Evolutionary conservation across 768 basidiomycete genomes (phyloP).

Genomic region (Gyrodon lividus): DNA sequence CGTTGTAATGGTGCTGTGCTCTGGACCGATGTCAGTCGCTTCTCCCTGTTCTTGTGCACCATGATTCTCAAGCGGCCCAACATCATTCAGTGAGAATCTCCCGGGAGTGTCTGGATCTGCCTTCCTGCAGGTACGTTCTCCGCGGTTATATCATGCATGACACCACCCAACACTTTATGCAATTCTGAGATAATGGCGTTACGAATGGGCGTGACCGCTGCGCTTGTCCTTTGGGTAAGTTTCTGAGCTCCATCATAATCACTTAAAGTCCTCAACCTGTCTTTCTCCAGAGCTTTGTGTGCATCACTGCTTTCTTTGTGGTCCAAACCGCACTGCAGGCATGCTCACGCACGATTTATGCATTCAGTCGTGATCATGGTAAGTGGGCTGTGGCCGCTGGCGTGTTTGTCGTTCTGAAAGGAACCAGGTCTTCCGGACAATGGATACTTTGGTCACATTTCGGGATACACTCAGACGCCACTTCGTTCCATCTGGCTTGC

Average conservation of each 20-base stretch:
- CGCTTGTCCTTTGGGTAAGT: conserved; percentile 74
- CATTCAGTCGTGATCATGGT: conserved; percentile 82
- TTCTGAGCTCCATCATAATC: not conserved
- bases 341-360: conserved; percentile 77
- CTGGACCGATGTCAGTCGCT: conserved; percentile 62
- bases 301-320: conserved; percentile 86
- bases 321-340: conserved; percentile 81
- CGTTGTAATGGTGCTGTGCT: conserved; percentile 83
- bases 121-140: conserved; percentile 55
- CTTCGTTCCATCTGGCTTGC: conserved; percentile 75
- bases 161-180: conserved; percentile 1
- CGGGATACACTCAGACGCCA: conserved; percentile 64
- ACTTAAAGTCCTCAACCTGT: not conserved
- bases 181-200: conserved; percentile 62
- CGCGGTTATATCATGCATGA: not conserved
- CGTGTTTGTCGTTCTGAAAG: not conserved
- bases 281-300: conserved; percentile 59
- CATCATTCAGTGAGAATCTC: conserved; percentile 48
- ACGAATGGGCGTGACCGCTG: conserved; percentile 74
- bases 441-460: conserved; percentile 73
- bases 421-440: conserved; percentile 65
- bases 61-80: not conserved
- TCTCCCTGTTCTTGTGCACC: not conserved
- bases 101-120: conserved; percentile 72
- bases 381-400: conserved; percentile 4